Base-by-base conservation (phyloP, 768 basidiomycete genomes). In the Punctularia strigosozonata region DNA sequence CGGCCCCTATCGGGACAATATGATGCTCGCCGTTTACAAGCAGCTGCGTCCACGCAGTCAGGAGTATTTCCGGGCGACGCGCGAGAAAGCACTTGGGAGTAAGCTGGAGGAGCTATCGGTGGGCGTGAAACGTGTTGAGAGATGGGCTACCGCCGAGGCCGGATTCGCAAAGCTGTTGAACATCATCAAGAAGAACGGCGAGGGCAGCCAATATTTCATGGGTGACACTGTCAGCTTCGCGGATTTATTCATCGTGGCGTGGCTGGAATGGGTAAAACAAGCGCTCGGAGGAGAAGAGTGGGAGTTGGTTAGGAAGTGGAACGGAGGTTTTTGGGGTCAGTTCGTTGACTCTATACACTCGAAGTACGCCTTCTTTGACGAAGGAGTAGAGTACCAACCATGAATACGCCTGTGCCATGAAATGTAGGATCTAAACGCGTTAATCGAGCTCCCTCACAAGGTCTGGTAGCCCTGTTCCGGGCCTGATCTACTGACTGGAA, bases 41-140 rank as follows among this genome's bases (percentile, higher is more conserved):
- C 43, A 56, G 26, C 43, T 73, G 40, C 59, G 54, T 21, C 51
- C 57, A 4, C 45, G 41, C 25, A 68, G 66, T 40, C 41, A 52
- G 43, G 54, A 42, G 6, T 65, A 63, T 45, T 75, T 68, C 48
- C 50, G 61, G 22, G 45, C 43, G 5, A 68, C 64, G 1, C 52
- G 66, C 14, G 53, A 56, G 21, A 42, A 37, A 4, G 35, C 31
- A 2, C 60, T 61, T 32, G 67, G 69, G 0, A 52, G 43, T 31
- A 49, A 51, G 25, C 45, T 64, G 36, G 67, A 70, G 48, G 57
- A 63, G 25, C 34, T 63, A 30, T 30, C 28, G 28, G 28, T 10
- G 28, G 15, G 28, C 15, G 28, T 15, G 28, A 30, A 30, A 15
- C 10, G 28, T 10, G 28, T 10, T 10, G 28, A 30, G 15, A 15